Conservation (phyloP, 2,329 filamentous ascomycete genomes). For the Neobulgaria alba region DNA sequence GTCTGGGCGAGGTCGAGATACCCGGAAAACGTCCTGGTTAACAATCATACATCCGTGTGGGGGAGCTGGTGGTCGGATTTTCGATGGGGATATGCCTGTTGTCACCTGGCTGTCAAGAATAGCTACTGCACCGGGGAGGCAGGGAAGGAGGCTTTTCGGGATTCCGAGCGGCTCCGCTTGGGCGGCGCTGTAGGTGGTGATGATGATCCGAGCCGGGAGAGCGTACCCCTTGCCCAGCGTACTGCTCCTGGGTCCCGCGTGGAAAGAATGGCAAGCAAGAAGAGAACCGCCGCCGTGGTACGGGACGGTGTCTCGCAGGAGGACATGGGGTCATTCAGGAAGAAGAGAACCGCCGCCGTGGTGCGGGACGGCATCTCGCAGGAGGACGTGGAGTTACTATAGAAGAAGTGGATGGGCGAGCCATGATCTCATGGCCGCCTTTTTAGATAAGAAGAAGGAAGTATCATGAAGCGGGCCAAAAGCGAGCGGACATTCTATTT, state of each 20-base stretch:
- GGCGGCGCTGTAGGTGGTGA: slow-evolving; percentile 33
- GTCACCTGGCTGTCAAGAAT: slow-evolving; percentile 88
- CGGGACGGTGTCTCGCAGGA: slow-evolving; percentile 69
- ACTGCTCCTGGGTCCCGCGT: slow-evolving; percentile 30
- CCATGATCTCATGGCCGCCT: slow-evolving; percentile 3
- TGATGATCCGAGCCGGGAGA: slow-evolving; percentile 23
- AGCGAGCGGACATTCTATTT: too few species aligned
- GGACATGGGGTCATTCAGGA: slow-evolving; percentile 78
- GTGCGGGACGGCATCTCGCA: too few species aligned
- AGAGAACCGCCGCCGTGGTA: slow-evolving; percentile 72
- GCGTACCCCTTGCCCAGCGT: slow-evolving; percentile 14
- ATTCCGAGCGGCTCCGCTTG: slow-evolving; percentile 53
- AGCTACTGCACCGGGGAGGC: slow-evolving; percentile 95
- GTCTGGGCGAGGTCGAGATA: slow-evolving; percentile 82
- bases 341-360: slow-evolving; percentile 61
- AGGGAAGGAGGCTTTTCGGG: slow-evolving; percentile 72
- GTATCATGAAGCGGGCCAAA: too few species aligned
- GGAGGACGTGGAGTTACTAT: slow-evolving; percentile 53
- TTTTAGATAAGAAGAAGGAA: background rate
- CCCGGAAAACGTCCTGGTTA: slow-evolving; percentile 73
- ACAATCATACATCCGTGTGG: slow-evolving; percentile 91
- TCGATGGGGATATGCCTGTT: slow-evolving; percentile 93
- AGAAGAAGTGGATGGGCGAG: slow-evolving; percentile 24
- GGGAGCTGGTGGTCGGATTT: slow-evolving; percentile 97
- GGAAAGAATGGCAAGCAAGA: slow-evolving; percentile 39